Percentiles rank a stretch among this genome's conserved stretches.
These are phyloP conservation scores for Penicillium cataractarum DNA, from an alignment of 495 filamentous ascomycete species.

Conservation along the genomic window DNA sequence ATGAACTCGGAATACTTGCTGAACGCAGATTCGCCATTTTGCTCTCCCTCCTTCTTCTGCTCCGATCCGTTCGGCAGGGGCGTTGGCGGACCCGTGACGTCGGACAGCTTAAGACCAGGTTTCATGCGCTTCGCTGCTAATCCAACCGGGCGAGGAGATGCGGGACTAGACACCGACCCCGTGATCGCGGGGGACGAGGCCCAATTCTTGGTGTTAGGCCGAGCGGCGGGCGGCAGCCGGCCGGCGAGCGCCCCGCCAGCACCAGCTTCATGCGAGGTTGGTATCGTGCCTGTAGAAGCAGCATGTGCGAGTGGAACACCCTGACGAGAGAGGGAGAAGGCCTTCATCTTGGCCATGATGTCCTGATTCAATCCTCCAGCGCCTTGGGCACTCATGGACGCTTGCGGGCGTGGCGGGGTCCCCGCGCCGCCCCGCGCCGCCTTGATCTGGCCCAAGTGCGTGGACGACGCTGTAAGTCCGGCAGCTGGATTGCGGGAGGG, in stretches of 20 bases:
- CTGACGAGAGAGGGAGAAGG: constrained; percentile 70
- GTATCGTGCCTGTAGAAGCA: constrained; percentile 41
- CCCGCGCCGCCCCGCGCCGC: constrained; percentile 65
- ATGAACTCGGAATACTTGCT: constrained; percentile 92
- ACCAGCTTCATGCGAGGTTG: constrained; percentile 27
- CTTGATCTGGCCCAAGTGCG: constrained; percentile 78
- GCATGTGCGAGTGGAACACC: constrained; percentile 49
- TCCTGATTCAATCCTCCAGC: constrained; percentile 70
- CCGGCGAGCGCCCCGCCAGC: constrained; percentile 41
- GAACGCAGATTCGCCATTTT: constrained; percentile 64
- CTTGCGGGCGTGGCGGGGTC: constrained; percentile 49
- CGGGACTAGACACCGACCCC: constrained; percentile 26
- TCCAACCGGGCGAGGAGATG: constrained; percentile 51
- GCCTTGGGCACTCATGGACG: constrained; percentile 58
- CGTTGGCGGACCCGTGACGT: constrained; percentile 44
- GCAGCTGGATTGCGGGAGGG: constrained; percentile 35
- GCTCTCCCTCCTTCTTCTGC: constrained; percentile 16
- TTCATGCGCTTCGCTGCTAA: constrained; percentile 58
- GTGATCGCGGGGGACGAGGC: constrained; percentile 53
- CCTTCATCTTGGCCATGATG: constrained; percentile 79
- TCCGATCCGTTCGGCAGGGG: constrained; percentile 23
- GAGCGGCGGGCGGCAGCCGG: constrained; percentile 40
- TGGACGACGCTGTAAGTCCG: constrained; percentile 74
- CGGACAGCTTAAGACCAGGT: constrained; percentile 54
- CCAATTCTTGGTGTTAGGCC: constrained; percentile 53